Base-by-base conservation (phyloP, 306 rosid genomes). In the Rosa lucieae region DNA sequence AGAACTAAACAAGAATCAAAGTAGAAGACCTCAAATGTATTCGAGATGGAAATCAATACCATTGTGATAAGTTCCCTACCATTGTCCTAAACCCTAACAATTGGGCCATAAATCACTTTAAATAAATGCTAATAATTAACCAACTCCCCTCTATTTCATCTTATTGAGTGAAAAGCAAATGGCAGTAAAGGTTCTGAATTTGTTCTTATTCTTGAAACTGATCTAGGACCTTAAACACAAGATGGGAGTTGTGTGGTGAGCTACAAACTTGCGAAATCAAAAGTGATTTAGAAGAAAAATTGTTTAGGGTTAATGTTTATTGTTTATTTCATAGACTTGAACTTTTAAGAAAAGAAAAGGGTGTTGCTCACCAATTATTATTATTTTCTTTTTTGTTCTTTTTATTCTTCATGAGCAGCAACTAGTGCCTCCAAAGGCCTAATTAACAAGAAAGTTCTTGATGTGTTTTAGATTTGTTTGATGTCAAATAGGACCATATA, bases 1-100 rank as follows among this genome's bases (percentile, higher is more conserved):
- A 62, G 68, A 71, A 49, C 74, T 70, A 11, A 44, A 70, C 56
- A 23, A 70, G 53, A 20, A 68, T 43, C 17, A 10, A 20, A 67
- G n/a, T 66, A 66, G 43, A 46, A 53, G 23, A 44, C 44, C 73
- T 43, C 15, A 46, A 44, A 10, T 69, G 18, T 21, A 69, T 69
- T 15, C 4, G 8, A 44, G 32, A 43, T n/a, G 37, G 10, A 52
- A n/a, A 21, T 8, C 32, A 58, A 58, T 58, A 58, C 10, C 65
- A 8, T 21, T 58, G 21, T 58, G 12, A 58, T 15, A 58, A 20
- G 20, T 8, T 62, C 32, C 17, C 40, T 62, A 29, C 40, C 23
- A 11, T 62, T 6, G 4, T 62, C 37, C 39, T 12, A 23, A 62
- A 62, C 39, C 14, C 67, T 61, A 29, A 62, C 7, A 62, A 32